A percentile compares a stretch with the other conserved stretches of the same genome.
phyloP scores from a whole-genome alignment of 257 asterid genomes.

The Galeopsis tetrahit region DNA sequence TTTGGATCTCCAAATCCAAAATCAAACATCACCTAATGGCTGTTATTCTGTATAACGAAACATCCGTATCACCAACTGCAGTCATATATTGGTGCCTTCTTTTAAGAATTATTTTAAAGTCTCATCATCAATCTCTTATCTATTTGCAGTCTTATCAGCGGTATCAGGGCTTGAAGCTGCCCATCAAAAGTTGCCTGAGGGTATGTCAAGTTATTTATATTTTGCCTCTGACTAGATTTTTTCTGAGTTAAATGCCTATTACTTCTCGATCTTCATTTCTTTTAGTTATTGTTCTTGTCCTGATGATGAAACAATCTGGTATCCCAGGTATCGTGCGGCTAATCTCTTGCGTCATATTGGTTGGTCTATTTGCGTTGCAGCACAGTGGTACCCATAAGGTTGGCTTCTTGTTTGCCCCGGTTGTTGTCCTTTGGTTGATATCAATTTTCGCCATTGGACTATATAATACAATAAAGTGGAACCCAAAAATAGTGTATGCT shows the following conservation, averaged over 20 bases:
- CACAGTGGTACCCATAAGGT: constrained; percentile 92
- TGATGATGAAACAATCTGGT: constrained; percentile 30
- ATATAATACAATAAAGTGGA: constrained; percentile 75
- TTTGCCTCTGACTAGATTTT: constrained; percentile 16
- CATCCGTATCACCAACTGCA: background rate
- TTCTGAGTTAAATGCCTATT: background rate
- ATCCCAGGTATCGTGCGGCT: constrained; percentile 61
- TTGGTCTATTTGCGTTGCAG: constrained; percentile 95
- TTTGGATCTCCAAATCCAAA: no score
- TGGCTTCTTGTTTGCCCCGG: constrained; percentile 90
- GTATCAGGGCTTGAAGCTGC: constrained; percentile 60
- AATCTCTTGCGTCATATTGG: constrained; percentile 75
- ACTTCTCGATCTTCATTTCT: background rate
- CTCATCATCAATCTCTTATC: constrained; percentile 8
- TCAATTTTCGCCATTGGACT: constrained; percentile 73
- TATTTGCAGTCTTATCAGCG: constrained; percentile 59
- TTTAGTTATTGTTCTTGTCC: constrained; percentile 23
- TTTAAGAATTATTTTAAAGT: background rate
- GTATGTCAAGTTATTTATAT: constrained; percentile 40
- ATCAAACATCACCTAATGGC: background rate
- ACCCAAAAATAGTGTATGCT: constrained; percentile 73
- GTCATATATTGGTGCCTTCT: background rate
- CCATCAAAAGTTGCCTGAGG: constrained; percentile 38
- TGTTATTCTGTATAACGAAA: background rate
- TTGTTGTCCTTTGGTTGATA: constrained; percentile 84